phyloP scores from a whole-genome alignment of 2,329 filamentous ascomycete species.

The Sporothrix inflata region DNA sequence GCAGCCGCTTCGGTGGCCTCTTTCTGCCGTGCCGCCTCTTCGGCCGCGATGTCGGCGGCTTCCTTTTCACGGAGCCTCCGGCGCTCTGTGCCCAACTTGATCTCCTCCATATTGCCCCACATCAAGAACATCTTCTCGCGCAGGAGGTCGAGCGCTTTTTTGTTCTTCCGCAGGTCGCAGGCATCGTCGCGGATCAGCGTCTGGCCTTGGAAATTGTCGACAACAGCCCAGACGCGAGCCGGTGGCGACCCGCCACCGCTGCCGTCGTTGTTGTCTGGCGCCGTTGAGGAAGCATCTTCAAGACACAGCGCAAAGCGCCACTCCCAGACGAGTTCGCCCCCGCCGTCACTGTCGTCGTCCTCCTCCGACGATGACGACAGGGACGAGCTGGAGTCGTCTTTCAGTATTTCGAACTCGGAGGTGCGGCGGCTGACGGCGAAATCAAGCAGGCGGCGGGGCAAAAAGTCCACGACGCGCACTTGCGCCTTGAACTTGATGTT shows the following conservation, averaged over 20 bases:
- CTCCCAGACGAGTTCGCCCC: conserved; percentile 62
- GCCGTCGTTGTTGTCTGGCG: conserved; percentile 25
- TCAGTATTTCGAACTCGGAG: conserved; percentile 46
- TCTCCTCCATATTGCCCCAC: conserved; percentile 85
- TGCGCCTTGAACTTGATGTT: conserved; percentile 71
- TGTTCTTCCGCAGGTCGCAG: conserved; percentile 58
- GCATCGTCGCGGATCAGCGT: conserved; percentile 55
- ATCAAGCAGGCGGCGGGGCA: conserved; percentile 68
- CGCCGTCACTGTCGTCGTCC: conserved; percentile 28
- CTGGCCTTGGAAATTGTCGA: conserved; percentile 61
- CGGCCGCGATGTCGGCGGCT: conserved; percentile 46
- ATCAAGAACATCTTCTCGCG: conserved; percentile 74
- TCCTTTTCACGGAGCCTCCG: conserved; percentile 39
- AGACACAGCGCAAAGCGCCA: conserved; percentile 83
- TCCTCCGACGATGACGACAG: not conserved
- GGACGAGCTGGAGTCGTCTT: conserved; percentile 29
- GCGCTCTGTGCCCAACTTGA: conserved; percentile 59
- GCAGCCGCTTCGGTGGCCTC: not conserved
- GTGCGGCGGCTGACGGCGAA: conserved; percentile 61
- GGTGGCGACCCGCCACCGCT: conserved; percentile 40
- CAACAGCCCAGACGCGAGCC: conserved; percentile 66
- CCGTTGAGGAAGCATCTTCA: conserved; percentile 67
- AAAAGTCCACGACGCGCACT: conserved; percentile 82
- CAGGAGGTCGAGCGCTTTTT: conserved; percentile 54
- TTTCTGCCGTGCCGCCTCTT: conserved; percentile 46